Base-by-base conservation (phyloP, 1,284 basidiomycete genomes). In the Fomitiporia mediterranea region DNA sequence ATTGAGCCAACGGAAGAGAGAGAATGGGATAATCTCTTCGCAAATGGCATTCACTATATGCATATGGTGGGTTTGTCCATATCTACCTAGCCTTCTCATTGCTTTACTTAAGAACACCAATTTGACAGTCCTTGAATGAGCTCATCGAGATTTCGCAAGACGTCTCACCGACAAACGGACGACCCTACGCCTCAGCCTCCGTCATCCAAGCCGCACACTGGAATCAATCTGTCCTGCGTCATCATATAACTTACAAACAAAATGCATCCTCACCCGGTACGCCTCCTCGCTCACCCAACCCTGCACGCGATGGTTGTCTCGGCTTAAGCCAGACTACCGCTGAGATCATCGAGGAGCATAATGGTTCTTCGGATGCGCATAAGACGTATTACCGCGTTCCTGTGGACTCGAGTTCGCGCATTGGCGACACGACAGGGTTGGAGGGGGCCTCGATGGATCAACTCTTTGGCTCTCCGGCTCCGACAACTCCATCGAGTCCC, bases 41-140 rank as follows among this genome's bases (percentile, higher is more conserved):
- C 78, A 32, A 73, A 81, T 27, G 90, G 89, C 3, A 91, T 97
- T 27, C 90, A 94, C 70, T 97, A 96, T 68, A 76, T 81, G 9
- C 92, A 94, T 67, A 91, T 96, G 89, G 91, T 91, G 13, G 5
- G 50, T 4, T 2, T 40, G 3, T 23, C 25, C 5, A 17, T 32
- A n/a, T n/a, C n/a, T n/a, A n/a, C 13, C n/a, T 13, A 4, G 2
- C 25, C 9, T 53, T 47, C 34, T 6, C 3, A 7, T 9, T 32
- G 3, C 11, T n/a, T 28, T 37, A 21, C 11, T 30, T 53, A n/a
- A 11, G 17, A 34, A 27, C 38, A 37, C 2, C 38, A 54, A 15
- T 17, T 53, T 43, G 15, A 19, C 64, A 93, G 90, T 72, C 78
- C 7, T 81, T 90, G 62, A 88, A 92, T 19, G 89, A 93, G 65